Base-by-base conservation (phyloP, 257 asterid genomes). In the Nicotiana tabacum region DNA sequence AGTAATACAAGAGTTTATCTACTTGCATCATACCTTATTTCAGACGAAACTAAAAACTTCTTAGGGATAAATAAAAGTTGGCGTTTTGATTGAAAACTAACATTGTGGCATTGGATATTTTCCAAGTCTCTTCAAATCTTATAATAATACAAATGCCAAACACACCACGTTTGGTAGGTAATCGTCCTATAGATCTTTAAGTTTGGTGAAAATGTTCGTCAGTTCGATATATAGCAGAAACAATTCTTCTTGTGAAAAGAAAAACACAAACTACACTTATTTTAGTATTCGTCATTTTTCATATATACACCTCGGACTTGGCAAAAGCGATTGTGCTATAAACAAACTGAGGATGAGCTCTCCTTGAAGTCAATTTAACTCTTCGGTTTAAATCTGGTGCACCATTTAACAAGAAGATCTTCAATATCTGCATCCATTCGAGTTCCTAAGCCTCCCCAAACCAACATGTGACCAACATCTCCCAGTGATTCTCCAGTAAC, bases 401-500 rank as follows among this genome's bases (percentile, higher is more conserved):
- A 92, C 99, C 99, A 96, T 87, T 91, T 94, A 82, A 90, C 66
- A 83, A 95, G 89, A 74, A 95, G 99, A 16, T 89, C 78, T 78
- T 92, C 87, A 66, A 94, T 39, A 30, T 85, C 56, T 30, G 97
- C 99, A 86, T 94, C 97, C 99, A 95, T 95, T 61, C 97, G 86
- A 53, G 99, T 95, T 6, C 99, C 99, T 39, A 92, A 90, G n/a
- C 99, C 99, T 68, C 98, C 99, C 99, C 99, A 95, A 12, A 94
- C 91, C 65, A 95, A 81, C 98, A 90, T 92, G 90, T 95, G 95
- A 16, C 87, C 84, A 43, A 88, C 3, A 88, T 96, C 98, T 39
- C 93, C 92, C 12, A 94, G 10, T 0, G 97, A 91, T 29, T 92
- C 91, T 30, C 98, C 98, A 21, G 24, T 86, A 74, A 96, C 98